These are phyloP conservation scores for Septoria petroselini DNA, from an alignment of 2,329 filamentous ascomycete genomes.

Conservation along the genomic window DNA sequence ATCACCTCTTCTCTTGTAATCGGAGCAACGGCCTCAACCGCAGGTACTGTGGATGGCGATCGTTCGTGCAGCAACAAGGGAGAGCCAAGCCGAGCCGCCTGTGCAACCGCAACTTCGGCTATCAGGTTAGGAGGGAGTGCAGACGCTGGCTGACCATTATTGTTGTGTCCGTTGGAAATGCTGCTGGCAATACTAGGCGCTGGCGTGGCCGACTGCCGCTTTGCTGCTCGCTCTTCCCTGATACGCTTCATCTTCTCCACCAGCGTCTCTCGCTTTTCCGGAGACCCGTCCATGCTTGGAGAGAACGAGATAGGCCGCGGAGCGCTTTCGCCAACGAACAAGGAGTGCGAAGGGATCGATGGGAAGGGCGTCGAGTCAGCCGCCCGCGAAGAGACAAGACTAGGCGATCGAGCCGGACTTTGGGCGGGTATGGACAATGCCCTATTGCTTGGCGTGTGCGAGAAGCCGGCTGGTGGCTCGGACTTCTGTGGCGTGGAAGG, in stretches of 20 bases:
- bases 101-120: conserved; percentile 20
- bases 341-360: conserved; percentile 25
- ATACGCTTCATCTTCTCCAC: conserved; percentile 21
- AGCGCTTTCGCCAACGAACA: conserved; percentile 31
- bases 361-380: conserved; percentile 26
- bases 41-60: conserved; percentile 38
- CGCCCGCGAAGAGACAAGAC: conserved; percentile 3
- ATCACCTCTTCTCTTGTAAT: conserved; percentile 36
- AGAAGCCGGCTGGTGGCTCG: not conserved
- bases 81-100: conserved; percentile 16
- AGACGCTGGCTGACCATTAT: conserved; percentile 23
- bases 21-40: conserved; percentile 26
- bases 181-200: not conserved
- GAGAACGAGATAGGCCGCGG: conserved; percentile 14
- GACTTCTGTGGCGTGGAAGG: not conserved
- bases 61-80: conserved; percentile 24
- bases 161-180: not conserved
- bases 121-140: conserved; percentile 26
- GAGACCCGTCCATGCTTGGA: conserved; percentile 21
- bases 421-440: not conserved
- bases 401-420: conserved; percentile 4
- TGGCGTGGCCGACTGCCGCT: conserved; percentile 13
- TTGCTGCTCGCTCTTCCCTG: conserved; percentile 12
- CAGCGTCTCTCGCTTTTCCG: conserved; percentile 14
- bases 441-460: not conserved